Conservation (phyloP, 2,329 filamentous ascomycete genomes). For the Fragosphaeria purpurea region DNA sequence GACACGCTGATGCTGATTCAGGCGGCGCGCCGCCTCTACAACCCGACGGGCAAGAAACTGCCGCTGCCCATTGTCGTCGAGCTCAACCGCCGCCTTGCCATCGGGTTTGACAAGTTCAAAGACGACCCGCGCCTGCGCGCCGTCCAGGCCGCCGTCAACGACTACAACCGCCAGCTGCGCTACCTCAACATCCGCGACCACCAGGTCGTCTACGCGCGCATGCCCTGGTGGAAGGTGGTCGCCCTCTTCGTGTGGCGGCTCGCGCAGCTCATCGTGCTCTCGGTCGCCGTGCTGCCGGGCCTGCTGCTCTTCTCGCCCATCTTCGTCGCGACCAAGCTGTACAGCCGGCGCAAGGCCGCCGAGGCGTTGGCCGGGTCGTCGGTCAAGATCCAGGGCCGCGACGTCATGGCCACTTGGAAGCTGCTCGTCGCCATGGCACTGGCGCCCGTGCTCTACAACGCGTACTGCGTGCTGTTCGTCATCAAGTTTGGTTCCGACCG, state of each 20-base stretch:
- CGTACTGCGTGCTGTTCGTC: conserved; percentile 66
- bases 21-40: conserved; percentile 86
- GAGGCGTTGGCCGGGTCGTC: conserved; percentile 76
- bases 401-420: conserved; percentile 93
- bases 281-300: conserved; percentile 75
- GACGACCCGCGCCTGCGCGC: conserved; percentile 74
- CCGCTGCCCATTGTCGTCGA: conserved; percentile 89
- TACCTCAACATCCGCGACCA: conserved; percentile 86
- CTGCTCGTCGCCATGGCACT: conserved; percentile 78
- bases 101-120: conserved; percentile 88
- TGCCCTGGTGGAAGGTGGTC: conserved; percentile 67
- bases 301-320: conserved; percentile 80
- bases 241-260: conserved; percentile 71
- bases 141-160: conserved; percentile 63
- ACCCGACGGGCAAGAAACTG: conserved; percentile 85
- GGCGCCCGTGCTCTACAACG: conserved; percentile 70
- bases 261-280: conserved; percentile 64
- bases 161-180: conserved; percentile 79
- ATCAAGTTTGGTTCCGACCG: conserved; percentile 73
- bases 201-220: conserved; percentile 83
- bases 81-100: conserved; percentile 80
- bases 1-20: conserved; percentile 96
- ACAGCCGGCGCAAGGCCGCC: conserved; percentile 71
- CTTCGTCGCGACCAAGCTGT: conserved; percentile 73
- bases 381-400: conserved; percentile 78